These are phyloP conservation scores for Erythrophleum ivorense DNA, from an alignment of 331 rosid species.

Conservation along the genomic window DNA sequence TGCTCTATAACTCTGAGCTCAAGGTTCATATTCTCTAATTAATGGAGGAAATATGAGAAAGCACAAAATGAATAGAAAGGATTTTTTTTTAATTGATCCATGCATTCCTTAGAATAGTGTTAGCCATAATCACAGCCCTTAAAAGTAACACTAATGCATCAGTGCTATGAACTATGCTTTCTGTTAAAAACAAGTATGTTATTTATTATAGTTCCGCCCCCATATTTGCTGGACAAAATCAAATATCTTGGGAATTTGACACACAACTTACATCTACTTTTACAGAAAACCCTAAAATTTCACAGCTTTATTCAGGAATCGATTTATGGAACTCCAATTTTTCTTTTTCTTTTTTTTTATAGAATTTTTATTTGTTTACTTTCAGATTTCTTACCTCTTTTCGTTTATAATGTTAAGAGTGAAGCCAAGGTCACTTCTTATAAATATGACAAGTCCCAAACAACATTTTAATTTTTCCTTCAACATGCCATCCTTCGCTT, in stretches of 20 bases:
- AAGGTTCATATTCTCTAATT: background rate
- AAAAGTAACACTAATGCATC: background rate
- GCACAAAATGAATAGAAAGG: background rate
- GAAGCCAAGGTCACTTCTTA: slow-evolving; percentile 22
- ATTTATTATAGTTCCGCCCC: background rate
- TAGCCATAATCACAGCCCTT: background rate
- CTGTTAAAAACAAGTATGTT: background rate
- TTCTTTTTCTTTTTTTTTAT: too few species aligned
- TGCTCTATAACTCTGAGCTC: background rate
- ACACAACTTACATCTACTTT: background rate
- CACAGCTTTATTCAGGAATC: background rate
- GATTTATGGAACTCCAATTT: background rate
- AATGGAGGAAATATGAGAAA: background rate
- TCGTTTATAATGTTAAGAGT: background rate
- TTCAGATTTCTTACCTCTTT: background rate
- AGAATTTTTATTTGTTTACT: too few species aligned
- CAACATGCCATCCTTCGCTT: background rate
- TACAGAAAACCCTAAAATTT: background rate
- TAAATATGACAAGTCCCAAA: background rate
- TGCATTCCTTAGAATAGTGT: background rate
- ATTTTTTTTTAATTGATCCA: background rate
- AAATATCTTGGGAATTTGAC: background rate
- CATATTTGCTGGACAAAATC: background rate
- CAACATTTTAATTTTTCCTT: background rate
- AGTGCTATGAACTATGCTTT: background rate